A percentile compares a stretch with the other conserved stretches of the same genome.
These are phyloP conservation scores for Zygosaccharomyces siamensis DNA, from an alignment of 805 yeast species.

Conservation along the genomic window DNA sequence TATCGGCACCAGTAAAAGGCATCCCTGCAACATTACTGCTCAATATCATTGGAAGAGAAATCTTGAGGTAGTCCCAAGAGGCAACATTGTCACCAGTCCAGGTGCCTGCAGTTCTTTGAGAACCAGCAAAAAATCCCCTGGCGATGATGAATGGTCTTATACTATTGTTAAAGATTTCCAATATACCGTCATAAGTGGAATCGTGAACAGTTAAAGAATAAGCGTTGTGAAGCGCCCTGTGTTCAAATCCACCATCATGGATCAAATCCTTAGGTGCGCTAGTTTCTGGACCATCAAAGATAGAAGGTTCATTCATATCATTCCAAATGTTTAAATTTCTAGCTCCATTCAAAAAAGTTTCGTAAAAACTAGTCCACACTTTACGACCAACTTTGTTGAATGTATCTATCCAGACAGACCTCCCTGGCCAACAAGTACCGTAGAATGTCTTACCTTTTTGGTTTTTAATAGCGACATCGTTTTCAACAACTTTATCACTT, in stretches of 20 bases:
- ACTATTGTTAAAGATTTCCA: slow-evolving; percentile 42
- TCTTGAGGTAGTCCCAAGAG: slow-evolving; percentile 78
- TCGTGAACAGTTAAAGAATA: slow-evolving; percentile 79
- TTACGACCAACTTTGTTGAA: slow-evolving; percentile 55
- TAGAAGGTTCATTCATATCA: slow-evolving; percentile 97
- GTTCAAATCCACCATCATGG: slow-evolving; percentile 81
- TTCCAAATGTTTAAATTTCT: slow-evolving; percentile 85
- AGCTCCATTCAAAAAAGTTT: slow-evolving; percentile 45
- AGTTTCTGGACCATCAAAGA: slow-evolving; percentile 93
- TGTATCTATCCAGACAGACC: slow-evolving; percentile 89
- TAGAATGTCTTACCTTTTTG: slow-evolving; percentile 47
- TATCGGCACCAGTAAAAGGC: slow-evolving; percentile 95
- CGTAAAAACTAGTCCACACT: slow-evolving; percentile 57
- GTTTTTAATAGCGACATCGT: slow-evolving; percentile 45
- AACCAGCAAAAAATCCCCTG: slow-evolving; percentile 82
- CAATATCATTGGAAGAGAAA: slow-evolving; percentile 82
- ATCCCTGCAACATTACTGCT: slow-evolving; percentile 77
- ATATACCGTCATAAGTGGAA: slow-evolving; percentile 66
- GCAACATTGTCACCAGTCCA: slow-evolving; percentile 99
- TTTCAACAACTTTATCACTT: slow-evolving; percentile 46
- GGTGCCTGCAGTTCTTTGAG: slow-evolving; percentile 86
- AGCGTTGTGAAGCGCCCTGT: slow-evolving; percentile 84
- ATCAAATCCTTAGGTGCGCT: slow-evolving; percentile 76
- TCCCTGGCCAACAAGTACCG: slow-evolving; percentile 99
- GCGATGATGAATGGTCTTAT: slow-evolving; percentile 85